A percentile compares a stretch with the other conserved stretches of the same genome.
phyloP scores from a whole-genome alignment of 441 rosid genomes.

The Populus hybrid region DNA sequence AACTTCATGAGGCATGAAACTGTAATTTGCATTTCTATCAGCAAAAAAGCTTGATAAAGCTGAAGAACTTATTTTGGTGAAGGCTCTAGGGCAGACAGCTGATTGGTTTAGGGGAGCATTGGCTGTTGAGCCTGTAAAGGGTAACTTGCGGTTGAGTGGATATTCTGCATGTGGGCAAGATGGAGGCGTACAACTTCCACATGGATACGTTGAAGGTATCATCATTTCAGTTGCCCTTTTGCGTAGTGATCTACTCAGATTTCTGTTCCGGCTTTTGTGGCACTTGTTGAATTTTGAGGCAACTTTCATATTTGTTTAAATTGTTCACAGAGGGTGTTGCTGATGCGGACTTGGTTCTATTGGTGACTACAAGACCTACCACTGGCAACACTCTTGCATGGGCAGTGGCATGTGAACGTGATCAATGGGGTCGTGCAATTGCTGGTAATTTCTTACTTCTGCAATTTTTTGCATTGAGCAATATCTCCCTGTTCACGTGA shows the following conservation, averaged over 20 bases:
- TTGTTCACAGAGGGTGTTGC: constrained; percentile 74
- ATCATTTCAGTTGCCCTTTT: constrained; percentile 15
- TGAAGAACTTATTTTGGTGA: constrained; percentile 26
- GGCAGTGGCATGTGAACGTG: constrained; percentile 99
- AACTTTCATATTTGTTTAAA: constrained; percentile 7
- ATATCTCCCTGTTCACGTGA: neutral
- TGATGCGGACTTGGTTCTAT: constrained; percentile 85
- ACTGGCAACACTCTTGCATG: constrained; percentile 99
- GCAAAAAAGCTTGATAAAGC: neutral
- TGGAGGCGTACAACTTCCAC: constrained; percentile 99
- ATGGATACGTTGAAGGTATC: constrained; percentile 88
- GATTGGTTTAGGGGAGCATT: constrained; percentile 92
- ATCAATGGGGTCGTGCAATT: constrained; percentile 99
- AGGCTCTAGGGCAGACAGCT: constrained; percentile 98
- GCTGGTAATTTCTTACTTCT: constrained; percentile 55
- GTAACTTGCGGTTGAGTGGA: constrained; percentile 93
- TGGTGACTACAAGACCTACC: constrained; percentile 98
- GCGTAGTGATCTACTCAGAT: constrained; percentile 9
- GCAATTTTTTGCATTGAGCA: neutral
- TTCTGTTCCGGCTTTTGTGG: neutral
- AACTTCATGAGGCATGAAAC: neutral
- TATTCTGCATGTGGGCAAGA: constrained; percentile 99
- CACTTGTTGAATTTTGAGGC: neutral
- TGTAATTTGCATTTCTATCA: neutral
- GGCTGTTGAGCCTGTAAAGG: constrained; percentile 98